These are phyloP conservation scores for Aphanomyces euteiches DNA, from an alignment of 352 stramenopile genomes.

Conservation along the genomic window DNA sequence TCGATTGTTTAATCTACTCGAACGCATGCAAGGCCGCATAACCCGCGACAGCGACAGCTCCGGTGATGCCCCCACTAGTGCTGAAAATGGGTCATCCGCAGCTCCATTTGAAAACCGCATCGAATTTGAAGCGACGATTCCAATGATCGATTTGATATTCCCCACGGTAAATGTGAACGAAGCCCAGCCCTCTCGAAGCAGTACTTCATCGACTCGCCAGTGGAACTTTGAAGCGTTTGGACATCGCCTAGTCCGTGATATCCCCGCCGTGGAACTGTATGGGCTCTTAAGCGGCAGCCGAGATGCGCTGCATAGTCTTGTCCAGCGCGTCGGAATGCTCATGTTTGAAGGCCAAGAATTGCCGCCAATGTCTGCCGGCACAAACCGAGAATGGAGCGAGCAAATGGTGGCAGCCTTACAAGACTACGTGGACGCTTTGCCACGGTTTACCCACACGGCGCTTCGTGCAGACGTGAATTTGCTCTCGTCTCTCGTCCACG, in stretches of 20 bases:
- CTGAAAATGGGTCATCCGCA: not conserved
- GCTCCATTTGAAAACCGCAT: slow-evolving; percentile 9
- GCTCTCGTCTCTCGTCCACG: slow-evolving; percentile 44
- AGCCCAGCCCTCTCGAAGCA: not conserved
- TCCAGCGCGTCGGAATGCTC: slow-evolving; percentile 53
- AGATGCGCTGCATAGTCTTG: slow-evolving; percentile 49
- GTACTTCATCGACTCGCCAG: not conserved
- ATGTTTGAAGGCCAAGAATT: slow-evolving; percentile 61
- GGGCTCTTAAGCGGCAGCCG: slow-evolving; percentile 48
- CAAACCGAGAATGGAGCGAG: slow-evolving; percentile 54
- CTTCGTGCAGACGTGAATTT: slow-evolving; percentile 35
- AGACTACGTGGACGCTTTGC: slow-evolving; percentile 38
- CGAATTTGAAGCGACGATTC: slow-evolving; percentile 29
- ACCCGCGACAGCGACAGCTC: too few species aligned
- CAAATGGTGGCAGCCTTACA: slow-evolving; percentile 47
- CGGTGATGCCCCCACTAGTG: not conserved
- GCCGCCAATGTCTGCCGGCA: slow-evolving; percentile 51
- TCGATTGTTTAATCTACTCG: not conserved
- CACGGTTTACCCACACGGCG: slow-evolving; percentile 37
- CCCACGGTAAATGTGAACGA: not conserved
- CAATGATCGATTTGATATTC: slow-evolving; percentile 15
- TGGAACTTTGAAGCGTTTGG: slow-evolving; percentile 64
- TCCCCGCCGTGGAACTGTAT: slow-evolving; percentile 52
- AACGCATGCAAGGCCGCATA: not conserved
- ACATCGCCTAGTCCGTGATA: slow-evolving; percentile 43